phyloP scores from a whole-genome alignment of 148 eudicot species.

The Persicaria maculosa region DNA sequence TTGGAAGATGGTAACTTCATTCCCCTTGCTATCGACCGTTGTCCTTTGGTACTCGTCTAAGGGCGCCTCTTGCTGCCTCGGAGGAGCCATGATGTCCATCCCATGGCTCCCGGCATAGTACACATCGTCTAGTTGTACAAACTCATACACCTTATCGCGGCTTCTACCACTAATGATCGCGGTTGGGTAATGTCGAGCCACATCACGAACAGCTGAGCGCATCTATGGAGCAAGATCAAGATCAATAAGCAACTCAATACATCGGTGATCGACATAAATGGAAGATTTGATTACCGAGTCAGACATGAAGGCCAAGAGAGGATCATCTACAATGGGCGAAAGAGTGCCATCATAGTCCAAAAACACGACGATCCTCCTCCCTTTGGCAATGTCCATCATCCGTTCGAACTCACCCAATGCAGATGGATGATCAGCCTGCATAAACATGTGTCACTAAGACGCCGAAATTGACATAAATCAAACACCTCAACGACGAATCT shows the following conservation, averaged over 20 bases:
- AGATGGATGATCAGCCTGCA: slow-evolving; percentile 12
- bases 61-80: slow-evolving; percentile 19
- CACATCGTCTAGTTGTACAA: slow-evolving; percentile 40
- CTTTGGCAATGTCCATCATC: slow-evolving; percentile 1
- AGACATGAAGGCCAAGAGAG: slow-evolving; percentile 12
- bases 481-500: background rate
- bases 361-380: slow-evolving; percentile 9
- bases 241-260: background rate
- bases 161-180: slow-evolving; percentile 95
- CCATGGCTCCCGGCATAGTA: slow-evolving; percentile 69
- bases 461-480: background rate
- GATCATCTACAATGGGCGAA: slow-evolving; percentile 13
- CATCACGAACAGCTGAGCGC: slow-evolving; percentile 69
- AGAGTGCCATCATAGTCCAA: slow-evolving; percentile 13
- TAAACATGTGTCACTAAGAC: background rate
- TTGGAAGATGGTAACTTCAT: slow-evolving; percentile 47
- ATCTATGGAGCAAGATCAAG: slow-evolving; percentile 36
- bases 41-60: slow-evolving; percentile 27
- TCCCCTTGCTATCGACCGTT: slow-evolving; percentile 36
- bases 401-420: slow-evolving; percentile 8
- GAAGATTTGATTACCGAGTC: background rate
- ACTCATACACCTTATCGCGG: slow-evolving; percentile 71
- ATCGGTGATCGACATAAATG: background rate
- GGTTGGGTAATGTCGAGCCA: slow-evolving; percentile 74
- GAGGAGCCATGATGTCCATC: slow-evolving; percentile 57